Conservation (phyloP, 805 yeast genomes). For the Huiozyma naganishii region DNA sequence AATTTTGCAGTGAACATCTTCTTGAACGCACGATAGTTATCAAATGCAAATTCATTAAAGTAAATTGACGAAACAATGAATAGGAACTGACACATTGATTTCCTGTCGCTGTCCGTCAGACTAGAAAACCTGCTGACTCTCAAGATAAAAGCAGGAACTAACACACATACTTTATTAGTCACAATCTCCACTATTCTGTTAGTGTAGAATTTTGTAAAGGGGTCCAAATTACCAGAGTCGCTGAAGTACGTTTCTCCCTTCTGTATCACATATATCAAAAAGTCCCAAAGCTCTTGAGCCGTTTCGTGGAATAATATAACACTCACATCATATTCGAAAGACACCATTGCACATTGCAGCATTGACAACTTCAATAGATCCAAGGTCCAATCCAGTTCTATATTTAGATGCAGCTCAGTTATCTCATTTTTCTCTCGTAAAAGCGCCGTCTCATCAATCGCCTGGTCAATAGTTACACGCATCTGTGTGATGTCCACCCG, state of each 20-base stretch:
- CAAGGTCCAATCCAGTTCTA: slow-evolving; percentile 17
- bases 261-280: slow-evolving; percentile 10
- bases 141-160: slow-evolving; percentile 21
- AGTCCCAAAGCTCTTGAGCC: slow-evolving; percentile 15
- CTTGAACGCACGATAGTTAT: slow-evolving; percentile 22
- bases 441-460: slow-evolving; percentile 7
- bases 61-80: slow-evolving; percentile 19
- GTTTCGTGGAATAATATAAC: slow-evolving; percentile 8
- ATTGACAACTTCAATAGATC: slow-evolving; percentile 14
- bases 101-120: slow-evolving; percentile 5
- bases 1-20: slow-evolving; percentile 24
- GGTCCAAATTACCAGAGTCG: slow-evolving; percentile 5
- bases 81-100: slow-evolving; percentile 12
- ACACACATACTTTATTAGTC: slow-evolving; percentile 15
- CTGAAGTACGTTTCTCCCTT: slow-evolving; percentile 14
- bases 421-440: slow-evolving; percentile 1
- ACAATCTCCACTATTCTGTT: slow-evolving; percentile 23
- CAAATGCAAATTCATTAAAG: slow-evolving; percentile 23
- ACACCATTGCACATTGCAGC: slow-evolving; percentile 15
- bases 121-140: slow-evolving; percentile 13
- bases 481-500: slow-evolving; percentile 10
- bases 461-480: slow-evolving; percentile 3
- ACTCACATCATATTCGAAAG: slow-evolving; percentile 12
- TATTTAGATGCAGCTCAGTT: slow-evolving; percentile 6
- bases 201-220: slow-evolving; percentile 17